These are phyloP conservation scores for Bonia amplexicaulis DNA, from an alignment of 176 grass and related monocot species.

Conservation along the genomic window DNA sequence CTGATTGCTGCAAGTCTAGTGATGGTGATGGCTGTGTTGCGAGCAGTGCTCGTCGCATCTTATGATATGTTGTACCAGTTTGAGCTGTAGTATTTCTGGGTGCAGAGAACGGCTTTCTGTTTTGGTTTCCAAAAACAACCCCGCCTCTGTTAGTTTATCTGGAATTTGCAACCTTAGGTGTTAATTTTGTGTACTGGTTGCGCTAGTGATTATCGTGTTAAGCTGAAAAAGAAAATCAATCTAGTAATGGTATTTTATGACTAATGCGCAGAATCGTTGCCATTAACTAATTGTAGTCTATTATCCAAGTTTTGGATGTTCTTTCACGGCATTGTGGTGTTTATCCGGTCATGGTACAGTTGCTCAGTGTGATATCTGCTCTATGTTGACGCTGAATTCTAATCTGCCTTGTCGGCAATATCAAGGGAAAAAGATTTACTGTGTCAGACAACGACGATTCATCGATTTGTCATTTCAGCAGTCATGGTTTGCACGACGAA, in stretches of 20 bases:
- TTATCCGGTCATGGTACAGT: neutral
- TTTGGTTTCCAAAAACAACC: slow-evolving; percentile 20
- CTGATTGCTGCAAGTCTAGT: slow-evolving; percentile 6
- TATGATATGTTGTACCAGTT: slow-evolving; percentile 10
- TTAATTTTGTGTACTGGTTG: slow-evolving; percentile 21
- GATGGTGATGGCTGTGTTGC: neutral
- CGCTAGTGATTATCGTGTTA: neutral
- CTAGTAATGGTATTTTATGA: neutral
- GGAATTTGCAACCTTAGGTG: slow-evolving; percentile 10
- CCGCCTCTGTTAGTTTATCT: neutral
- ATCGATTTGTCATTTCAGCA: neutral
- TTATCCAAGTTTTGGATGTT: neutral
- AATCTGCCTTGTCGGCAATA: neutral
- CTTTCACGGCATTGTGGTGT: neutral
- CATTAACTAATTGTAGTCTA: neutral
- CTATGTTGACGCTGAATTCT: neutral
- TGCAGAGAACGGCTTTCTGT: slow-evolving; percentile 2
- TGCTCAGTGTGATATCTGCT: neutral
- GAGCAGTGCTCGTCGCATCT: neutral
- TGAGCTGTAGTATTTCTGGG: neutral
- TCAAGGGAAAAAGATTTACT: neutral
- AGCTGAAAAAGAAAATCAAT: neutral
- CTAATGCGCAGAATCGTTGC: neutral
- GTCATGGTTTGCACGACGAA: neutral
- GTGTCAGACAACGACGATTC: neutral